Conservation (phyloP, 148 eudicot genomes). For the Beta vulgaris region DNA sequence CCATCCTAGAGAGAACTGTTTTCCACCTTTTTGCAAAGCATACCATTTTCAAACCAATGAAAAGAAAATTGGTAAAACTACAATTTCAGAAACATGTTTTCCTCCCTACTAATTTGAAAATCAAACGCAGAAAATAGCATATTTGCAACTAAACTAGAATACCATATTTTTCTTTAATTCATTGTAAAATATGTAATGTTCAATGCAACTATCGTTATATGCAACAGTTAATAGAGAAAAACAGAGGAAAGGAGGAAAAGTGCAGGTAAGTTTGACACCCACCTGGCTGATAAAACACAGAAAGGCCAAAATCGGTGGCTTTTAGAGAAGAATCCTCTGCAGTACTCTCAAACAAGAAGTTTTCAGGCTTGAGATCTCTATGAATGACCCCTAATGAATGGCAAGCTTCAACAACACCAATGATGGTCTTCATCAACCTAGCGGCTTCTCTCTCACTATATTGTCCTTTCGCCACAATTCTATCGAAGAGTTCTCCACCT, state of each 20-base stretch:
- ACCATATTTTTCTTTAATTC: not conserved
- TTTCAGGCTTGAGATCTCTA: conserved; percentile 77
- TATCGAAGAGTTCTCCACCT: conserved; percentile 71
- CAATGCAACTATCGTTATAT: not conserved
- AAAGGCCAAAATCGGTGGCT: conserved; percentile 65
- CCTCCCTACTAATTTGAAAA: not conserved
- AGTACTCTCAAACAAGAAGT: conserved; percentile 48
- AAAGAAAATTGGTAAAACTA: too few species aligned
- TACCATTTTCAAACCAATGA: too few species aligned
- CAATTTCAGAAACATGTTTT: too few species aligned
- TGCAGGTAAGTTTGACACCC: not conserved
- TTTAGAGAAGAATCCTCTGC: conserved; percentile 60
- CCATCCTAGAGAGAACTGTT: too few species aligned
- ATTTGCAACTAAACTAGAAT: not conserved
- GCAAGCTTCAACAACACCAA: conserved; percentile 58
- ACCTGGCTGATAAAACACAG: conserved; percentile 76
- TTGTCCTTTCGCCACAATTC: conserved; percentile 65
- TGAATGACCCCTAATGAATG: conserved; percentile 78
- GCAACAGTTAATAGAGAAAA: not conserved
- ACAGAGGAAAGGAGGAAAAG: not conserved
- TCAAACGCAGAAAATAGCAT: not conserved
- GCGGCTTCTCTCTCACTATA: conserved; percentile 70
- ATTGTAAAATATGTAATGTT: not conserved
- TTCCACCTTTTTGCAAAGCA: too few species aligned
- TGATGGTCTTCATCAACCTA: conserved; percentile 54